A percentile compares a stretch with the other conserved stretches of the same genome.
Conservation (phyloP, 371 early-diverging fungal species). For the Circinella umbellata region DNA sequence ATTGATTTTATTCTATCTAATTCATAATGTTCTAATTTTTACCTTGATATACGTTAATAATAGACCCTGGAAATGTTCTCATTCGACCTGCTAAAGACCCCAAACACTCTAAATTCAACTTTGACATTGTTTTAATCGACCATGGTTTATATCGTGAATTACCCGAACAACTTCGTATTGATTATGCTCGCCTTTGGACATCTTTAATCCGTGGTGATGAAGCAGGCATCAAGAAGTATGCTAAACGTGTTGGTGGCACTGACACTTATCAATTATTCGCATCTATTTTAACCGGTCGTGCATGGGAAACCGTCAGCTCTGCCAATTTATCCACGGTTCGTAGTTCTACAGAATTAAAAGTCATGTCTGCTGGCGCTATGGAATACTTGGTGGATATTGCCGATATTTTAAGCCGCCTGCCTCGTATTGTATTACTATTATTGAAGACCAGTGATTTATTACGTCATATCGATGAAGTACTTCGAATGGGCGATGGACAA, state of each 20-base stretch:
- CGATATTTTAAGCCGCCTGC: constrained; percentile 77
- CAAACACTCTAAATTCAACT: constrained; percentile 66
- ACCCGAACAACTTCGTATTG: constrained; percentile 72
- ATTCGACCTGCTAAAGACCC: constrained; percentile 64
- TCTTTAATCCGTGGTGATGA: constrained; percentile 83
- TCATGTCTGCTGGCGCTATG: constrained; percentile 41
- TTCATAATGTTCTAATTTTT: neutral
- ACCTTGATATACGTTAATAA: neutral
- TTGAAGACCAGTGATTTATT: constrained; percentile 92
- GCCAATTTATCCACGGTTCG: constrained; percentile 42
- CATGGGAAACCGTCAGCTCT: constrained; percentile 71
- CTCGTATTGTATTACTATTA: constrained; percentile 79
- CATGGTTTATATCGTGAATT: constrained; percentile 93
- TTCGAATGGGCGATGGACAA: constrained; percentile 14
- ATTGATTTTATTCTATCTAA: too few relatives aligned
- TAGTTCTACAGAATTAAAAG: constrained; percentile 54
- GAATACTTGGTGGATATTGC: constrained; percentile 73
- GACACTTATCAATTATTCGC: constrained; percentile 84
- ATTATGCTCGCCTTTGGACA: constrained; percentile 90
- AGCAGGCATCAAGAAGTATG: constrained; percentile 60
- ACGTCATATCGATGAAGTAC: constrained; percentile 61
- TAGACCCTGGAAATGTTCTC: constrained; percentile 75
- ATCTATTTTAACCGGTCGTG: constrained; percentile 84
- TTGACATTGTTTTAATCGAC: constrained; percentile 89
- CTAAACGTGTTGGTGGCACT: constrained; percentile 60